phyloP scores from a whole-genome alignment of 1,139 yeast genomes.

The Yamadazyma membranifaciens region DNA sequence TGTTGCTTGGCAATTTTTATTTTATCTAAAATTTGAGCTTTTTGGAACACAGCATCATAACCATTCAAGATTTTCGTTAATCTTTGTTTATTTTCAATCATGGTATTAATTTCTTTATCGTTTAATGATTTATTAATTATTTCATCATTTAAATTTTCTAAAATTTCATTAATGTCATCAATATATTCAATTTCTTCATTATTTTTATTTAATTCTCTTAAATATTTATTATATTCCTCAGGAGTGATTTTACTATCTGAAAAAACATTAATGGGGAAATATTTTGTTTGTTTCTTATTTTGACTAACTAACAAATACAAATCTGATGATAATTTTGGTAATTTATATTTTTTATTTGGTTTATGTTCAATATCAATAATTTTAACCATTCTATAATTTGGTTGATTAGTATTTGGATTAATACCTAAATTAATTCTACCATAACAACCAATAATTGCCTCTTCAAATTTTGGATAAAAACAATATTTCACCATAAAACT shows the following conservation, averaged over 20 bases:
- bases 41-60: slow-evolving; percentile 76
- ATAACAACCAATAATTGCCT: slow-evolving; percentile 66
- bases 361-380: slow-evolving; percentile 59
- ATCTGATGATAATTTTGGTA: slow-evolving; percentile 57
- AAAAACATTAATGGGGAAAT: slow-evolving; percentile 72
- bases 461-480: slow-evolving; percentile 78
- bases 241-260: slow-evolving; percentile 70
- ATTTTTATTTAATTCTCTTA: slow-evolving; percentile 57
- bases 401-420: slow-evolving; percentile 58
- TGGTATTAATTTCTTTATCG: slow-evolving; percentile 73
- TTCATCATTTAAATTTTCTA: slow-evolving; percentile 49
- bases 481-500: slow-evolving; percentile 70
- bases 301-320: slow-evolving; percentile 65
- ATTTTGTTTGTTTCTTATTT: slow-evolving; percentile 64
- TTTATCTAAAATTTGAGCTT: slow-evolving; percentile 71
- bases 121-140: slow-evolving; percentile 69
- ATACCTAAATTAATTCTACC: slow-evolving; percentile 81
- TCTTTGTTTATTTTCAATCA: slow-evolving; percentile 69
- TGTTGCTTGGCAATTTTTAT: slow-evolving; percentile 74
- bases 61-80: slow-evolving; percentile 44
- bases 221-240: slow-evolving; percentile 74
- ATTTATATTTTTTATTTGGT: slow-evolving; percentile 56
- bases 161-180: slow-evolving; percentile 67
- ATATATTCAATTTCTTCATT: slow-evolving; percentile 61
- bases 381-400: slow-evolving; percentile 82